These are phyloP conservation scores for Kwoniella pini DNA, from an alignment of 768 basidiomycete genomes.

Conservation along the genomic window DNA sequence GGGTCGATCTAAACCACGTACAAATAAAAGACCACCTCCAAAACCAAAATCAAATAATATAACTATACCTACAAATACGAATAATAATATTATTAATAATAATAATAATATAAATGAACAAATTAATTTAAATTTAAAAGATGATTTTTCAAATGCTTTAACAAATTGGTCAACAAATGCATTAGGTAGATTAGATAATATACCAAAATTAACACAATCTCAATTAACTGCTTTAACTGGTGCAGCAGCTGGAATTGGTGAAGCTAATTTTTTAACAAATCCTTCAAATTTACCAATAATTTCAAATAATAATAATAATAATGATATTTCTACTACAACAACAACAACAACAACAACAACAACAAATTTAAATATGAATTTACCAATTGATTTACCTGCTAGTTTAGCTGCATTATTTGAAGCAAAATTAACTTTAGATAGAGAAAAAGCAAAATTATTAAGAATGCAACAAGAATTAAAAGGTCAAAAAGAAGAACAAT, in stretches of 20 bases:
- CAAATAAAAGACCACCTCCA: slow-evolving; percentile 40
- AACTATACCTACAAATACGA: background rate
- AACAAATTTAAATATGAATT: slow-evolving; percentile 21
- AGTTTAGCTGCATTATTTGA: slow-evolving; percentile 52
- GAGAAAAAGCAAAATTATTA: slow-evolving; percentile 50
- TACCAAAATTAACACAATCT: slow-evolving; percentile 38
- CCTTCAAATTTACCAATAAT: slow-evolving; percentile 8
- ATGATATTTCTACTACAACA: too few relatives aligned
- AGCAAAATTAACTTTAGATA: slow-evolving; percentile 48
- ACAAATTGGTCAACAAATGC: slow-evolving; percentile 42
- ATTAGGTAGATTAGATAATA: slow-evolving; percentile 31
- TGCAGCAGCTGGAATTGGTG: slow-evolving; percentile 37
- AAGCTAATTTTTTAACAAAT: slow-evolving; percentile 20
- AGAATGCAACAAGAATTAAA: slow-evolving; percentile 51
- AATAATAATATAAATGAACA: too few relatives aligned
- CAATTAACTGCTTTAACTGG: slow-evolving; percentile 40
- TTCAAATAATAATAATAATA: too few relatives aligned
- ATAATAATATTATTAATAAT: too few relatives aligned
- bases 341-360: too few relatives aligned
- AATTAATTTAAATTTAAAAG: too few relatives aligned
- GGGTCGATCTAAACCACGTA: slow-evolving; percentile 34
- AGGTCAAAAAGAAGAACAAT: slow-evolving; percentile 31
- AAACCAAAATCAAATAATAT: slow-evolving; percentile 18
- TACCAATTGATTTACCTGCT: slow-evolving; percentile 44
- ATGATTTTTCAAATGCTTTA: slow-evolving; percentile 21